Conservation (phyloP, 2,329 filamentous ascomycete species). For the Macrophomina pseudophaseolina region DNA sequence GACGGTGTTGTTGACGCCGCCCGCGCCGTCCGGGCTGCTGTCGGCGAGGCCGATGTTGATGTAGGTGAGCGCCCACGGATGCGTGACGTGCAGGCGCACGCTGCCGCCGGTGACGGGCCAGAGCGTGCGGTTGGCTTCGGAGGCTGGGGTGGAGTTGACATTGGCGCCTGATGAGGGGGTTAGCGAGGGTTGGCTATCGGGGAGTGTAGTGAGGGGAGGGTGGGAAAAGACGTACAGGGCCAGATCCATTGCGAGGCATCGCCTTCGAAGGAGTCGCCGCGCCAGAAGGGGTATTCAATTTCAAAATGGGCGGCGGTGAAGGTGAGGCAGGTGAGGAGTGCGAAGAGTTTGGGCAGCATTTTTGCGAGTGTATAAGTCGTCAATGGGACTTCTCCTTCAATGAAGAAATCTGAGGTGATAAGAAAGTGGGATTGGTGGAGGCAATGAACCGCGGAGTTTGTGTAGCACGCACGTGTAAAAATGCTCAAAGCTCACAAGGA, state of each 20-base stretch:
- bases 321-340: background rate
- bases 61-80: constrained; percentile 52
- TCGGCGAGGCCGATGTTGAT: constrained; percentile 32
- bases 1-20: constrained; percentile 29
- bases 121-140: constrained; percentile 48
- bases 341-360: background rate
- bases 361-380: background rate
- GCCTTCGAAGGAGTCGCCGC: constrained; percentile 47
- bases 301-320: constrained; percentile 47
- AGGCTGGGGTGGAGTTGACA: constrained; percentile 44
- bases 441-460: too few species aligned
- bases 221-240: constrained; percentile 41
- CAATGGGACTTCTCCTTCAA: too few species aligned
- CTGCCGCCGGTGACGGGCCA: constrained; percentile 54
- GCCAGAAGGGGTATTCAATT: constrained; percentile 49
- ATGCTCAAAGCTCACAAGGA: background rate
- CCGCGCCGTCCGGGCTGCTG: background rate
- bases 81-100: constrained; percentile 47
- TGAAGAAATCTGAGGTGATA: too few species aligned
- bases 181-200: constrained; percentile 8
- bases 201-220: background rate
- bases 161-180: constrained; percentile 41
- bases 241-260: constrained; percentile 47
- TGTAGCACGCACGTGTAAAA: too few species aligned
- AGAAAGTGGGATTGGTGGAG: too few species aligned